Conservation (phyloP, 2,329 filamentous ascomycete species). For the Ilyonectria robusta region DNA sequence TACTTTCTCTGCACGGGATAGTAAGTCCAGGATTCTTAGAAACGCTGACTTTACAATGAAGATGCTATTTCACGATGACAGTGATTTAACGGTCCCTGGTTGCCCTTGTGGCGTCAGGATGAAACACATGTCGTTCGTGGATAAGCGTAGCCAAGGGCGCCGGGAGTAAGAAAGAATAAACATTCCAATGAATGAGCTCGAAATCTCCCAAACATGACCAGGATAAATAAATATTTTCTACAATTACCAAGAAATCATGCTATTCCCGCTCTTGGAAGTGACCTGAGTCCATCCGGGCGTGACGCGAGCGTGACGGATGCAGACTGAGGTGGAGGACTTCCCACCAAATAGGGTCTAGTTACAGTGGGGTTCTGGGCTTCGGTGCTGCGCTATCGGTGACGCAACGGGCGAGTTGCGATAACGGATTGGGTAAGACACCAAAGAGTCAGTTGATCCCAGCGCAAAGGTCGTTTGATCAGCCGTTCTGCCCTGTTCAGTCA, state of each 20-base stretch:
- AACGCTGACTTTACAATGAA: no score
- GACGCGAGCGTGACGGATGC: neutral
- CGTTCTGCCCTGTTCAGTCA: conserved; percentile 14
- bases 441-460: conserved; percentile 25
- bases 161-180: no score
- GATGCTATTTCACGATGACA: no score
- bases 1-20: no score
- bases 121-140: no score
- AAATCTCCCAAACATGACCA: no score
- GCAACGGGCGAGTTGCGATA: conserved; percentile 26
- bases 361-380: conserved; percentile 8
- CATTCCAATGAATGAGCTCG: no score
- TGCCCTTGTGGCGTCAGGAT: no score
- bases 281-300: neutral
- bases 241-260: neutral
- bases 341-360: conserved; percentile 11
- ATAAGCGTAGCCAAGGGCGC: no score
- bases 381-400: conserved; percentile 26
- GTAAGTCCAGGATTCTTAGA: no score
- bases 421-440: conserved; percentile 22
- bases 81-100: no score
- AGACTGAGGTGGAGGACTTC: conserved; percentile 1
- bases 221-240: no score
- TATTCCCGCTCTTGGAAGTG: neutral
- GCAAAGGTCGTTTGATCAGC: conserved; percentile 27